phyloP scores from a whole-genome alignment of 331 rosid species.

The Malus hybrid region DNA sequence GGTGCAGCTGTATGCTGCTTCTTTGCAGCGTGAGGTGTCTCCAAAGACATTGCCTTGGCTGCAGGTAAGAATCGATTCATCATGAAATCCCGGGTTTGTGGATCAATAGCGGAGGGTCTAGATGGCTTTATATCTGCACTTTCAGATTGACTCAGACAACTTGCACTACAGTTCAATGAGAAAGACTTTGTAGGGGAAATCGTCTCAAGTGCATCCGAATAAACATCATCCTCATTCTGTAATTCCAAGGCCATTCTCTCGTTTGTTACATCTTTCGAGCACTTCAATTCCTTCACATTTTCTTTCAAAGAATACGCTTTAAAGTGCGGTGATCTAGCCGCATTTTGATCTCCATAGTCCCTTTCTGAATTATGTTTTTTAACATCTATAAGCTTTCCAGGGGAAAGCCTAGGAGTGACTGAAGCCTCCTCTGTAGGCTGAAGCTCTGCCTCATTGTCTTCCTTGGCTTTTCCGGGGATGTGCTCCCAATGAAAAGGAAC shows the following conservation, averaged over 20 bases:
- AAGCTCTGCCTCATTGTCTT: slow-evolving; percentile 21
- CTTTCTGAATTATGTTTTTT: slow-evolving; percentile 20
- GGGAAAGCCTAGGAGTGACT: slow-evolving; percentile 50
- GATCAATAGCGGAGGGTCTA: slow-evolving; percentile 50
- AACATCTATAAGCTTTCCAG: slow-evolving; percentile 33
- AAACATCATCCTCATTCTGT: slow-evolving; percentile 36
- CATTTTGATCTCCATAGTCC: slow-evolving; percentile 23
- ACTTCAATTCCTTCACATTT: slow-evolving; percentile 14
- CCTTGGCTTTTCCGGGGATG: slow-evolving; percentile 72
- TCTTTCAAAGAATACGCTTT: slow-evolving; percentile 28
- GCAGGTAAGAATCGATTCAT: slow-evolving; percentile 95
- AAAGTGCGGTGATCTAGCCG: slow-evolving; percentile 1
- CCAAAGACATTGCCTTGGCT: slow-evolving; percentile 91
- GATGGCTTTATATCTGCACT: slow-evolving; percentile 30
- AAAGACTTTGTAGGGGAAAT: slow-evolving; percentile 50
- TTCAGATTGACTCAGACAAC: slow-evolving; percentile 64
- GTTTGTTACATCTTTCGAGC: slow-evolving; percentile 19
- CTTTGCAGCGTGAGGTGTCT: slow-evolving; percentile 57
- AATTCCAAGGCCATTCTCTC: slow-evolving; percentile 25
- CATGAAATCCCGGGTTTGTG: slow-evolving; percentile 80
- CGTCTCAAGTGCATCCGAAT: slow-evolving; percentile 67
- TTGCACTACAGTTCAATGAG: slow-evolving; percentile 67
- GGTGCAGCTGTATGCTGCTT: slow-evolving; percentile 43
- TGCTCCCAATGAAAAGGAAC: slow-evolving; percentile 92
- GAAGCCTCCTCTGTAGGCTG: slow-evolving; percentile 21